Evolutionary conservation across 805 yeast genomes (phyloP).

Genomic region (Henningerozyma blattae): DNA sequence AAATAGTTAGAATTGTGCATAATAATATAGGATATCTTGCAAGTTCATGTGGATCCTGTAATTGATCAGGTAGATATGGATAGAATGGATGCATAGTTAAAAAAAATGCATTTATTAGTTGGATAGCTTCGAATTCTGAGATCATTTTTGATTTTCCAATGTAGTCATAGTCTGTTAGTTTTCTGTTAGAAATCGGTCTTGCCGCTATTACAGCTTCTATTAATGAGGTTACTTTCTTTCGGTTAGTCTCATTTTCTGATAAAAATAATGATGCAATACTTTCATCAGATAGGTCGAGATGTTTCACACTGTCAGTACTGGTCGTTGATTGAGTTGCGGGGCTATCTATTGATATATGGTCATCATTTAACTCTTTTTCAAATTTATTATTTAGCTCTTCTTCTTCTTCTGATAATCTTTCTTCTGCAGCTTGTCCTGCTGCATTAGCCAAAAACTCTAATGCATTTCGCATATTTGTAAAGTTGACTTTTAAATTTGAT

Average conservation of each 20-base stretch:
- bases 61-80: constrained; percentile 70
- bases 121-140: constrained; percentile 49
- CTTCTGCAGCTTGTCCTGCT: constrained; percentile 58
- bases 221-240: constrained; percentile 9
- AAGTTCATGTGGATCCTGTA: constrained; percentile 52
- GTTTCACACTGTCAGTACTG: background rate
- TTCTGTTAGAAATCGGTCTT: constrained; percentile 26
- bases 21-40: constrained; percentile 72
- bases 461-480: constrained; percentile 42
- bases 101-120: constrained; percentile 50
- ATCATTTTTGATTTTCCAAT: constrained; percentile 41
- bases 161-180: constrained; percentile 49
- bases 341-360: background rate
- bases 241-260: background rate
- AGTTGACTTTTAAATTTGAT: constrained; percentile 15
- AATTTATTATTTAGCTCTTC: background rate
- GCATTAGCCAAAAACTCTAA: constrained; percentile 64
- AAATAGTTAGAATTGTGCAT: constrained; percentile 69
- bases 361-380: background rate
- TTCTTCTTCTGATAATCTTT: background rate
- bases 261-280: background rate
- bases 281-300: background rate
- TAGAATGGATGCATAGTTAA: constrained; percentile 78
- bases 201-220: constrained; percentile 22
- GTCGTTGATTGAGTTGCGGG: background rate